Evolutionary conservation across 192 early-diverging fungal genomes (phyloP).

Genomic region (Diversispora eburnea): DNA sequence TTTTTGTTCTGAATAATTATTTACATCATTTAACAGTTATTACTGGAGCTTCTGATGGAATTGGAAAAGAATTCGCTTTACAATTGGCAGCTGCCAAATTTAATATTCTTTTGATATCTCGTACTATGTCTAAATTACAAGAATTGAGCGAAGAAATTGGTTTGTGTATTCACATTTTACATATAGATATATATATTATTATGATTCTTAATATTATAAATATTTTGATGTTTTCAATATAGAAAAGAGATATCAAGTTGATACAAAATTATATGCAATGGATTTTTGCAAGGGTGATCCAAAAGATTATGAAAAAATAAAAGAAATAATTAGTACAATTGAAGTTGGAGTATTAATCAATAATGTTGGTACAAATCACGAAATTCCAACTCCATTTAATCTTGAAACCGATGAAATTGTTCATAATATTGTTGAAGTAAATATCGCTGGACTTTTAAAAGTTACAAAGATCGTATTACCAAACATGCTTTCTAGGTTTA

Average conservation of each 20-base stretch:
- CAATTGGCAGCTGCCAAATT: conserved; percentile 82
- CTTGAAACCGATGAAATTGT: conserved; percentile 65
- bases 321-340: conserved; percentile 49
- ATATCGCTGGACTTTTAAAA: conserved; percentile 77
- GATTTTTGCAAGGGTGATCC: conserved; percentile 70
- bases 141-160: conserved; percentile 64
- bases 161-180: background rate
- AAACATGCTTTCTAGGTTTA: conserved; percentile 68
- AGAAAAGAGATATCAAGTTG: conserved; percentile 54
- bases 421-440: conserved; percentile 78
- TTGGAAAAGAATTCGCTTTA: conserved; percentile 91
- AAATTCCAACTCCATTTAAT: conserved; percentile 82
- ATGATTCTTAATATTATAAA: background rate
- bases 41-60: conserved; percentile 95
- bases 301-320: conserved; percentile 68
- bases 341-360: conserved; percentile 76
- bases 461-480: conserved; percentile 79
- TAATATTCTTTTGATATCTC: conserved; percentile 82
- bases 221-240: background rate
- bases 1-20: background rate
- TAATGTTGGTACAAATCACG: conserved; percentile 93
- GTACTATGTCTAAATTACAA: conserved; percentile 79
- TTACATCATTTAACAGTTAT: conserved; percentile 54
- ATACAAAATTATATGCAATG: conserved; percentile 67
- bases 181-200: background rate